phyloP scores from a whole-genome alignment of 768 basidiomycete species.

The Postia placenta region DNA sequence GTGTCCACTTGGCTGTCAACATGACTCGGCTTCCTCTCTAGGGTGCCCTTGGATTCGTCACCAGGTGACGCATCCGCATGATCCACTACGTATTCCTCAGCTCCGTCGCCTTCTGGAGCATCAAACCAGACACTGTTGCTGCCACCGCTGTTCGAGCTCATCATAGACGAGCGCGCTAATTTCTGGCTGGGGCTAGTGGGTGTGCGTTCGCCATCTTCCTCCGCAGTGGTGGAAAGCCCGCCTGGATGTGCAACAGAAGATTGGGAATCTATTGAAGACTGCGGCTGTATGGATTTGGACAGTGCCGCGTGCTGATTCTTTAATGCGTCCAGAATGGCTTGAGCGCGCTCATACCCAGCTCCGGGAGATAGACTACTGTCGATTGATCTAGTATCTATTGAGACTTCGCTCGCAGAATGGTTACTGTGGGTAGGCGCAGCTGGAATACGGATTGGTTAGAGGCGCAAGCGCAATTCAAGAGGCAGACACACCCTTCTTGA shows the following conservation, averaged over 20 bases:
- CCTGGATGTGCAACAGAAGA: conserved; percentile 21
- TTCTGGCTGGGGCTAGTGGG: conserved; percentile 11
- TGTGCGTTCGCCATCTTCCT: conserved; percentile 29
- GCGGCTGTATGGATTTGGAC: conserved; percentile 22
- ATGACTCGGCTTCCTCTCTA: background rate
- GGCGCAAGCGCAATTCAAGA: background rate
- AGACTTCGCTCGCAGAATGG: conserved; percentile 9
- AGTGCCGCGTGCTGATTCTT: conserved; percentile 56
- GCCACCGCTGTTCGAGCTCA: conserved; percentile 22
- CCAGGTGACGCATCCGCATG: conserved; percentile 19
- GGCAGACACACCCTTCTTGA: conserved; percentile 35
- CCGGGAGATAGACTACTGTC: conserved; percentile 14
- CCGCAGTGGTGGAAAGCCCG: conserved; percentile 39
- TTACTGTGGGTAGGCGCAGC: conserved; percentile 8
- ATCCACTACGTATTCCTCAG: conserved; percentile 68
- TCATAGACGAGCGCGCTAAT: conserved; percentile 16
- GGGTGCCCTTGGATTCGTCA: conserved; percentile 24
- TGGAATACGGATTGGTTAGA: background rate
- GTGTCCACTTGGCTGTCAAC: background rate
- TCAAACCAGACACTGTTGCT: conserved; percentile 67
- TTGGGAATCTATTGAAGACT: conserved; percentile 17
- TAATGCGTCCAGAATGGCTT: conserved; percentile 43
- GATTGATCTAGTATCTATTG: conserved; percentile 10
- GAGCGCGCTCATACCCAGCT: conserved; percentile 36
- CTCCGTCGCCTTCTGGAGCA: conserved; percentile 58